Conservation (phyloP, 1,284 basidiomycete genomes). For the Cutaneotrichosporon cyanovorans region DNA sequence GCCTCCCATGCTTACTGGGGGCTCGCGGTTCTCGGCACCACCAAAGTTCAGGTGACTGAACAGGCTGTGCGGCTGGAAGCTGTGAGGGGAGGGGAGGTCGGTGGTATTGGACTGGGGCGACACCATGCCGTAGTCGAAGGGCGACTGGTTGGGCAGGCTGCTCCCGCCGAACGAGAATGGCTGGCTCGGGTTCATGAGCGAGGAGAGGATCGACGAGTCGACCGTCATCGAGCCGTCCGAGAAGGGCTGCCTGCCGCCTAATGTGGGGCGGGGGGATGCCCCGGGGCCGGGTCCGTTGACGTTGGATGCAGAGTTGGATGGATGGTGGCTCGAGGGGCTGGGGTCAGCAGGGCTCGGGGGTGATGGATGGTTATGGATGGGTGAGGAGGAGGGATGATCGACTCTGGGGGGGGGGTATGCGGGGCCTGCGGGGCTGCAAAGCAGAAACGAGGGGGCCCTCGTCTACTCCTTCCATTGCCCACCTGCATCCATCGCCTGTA, state of each 20-base stretch:
- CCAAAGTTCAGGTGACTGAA: conserved; percentile 31
- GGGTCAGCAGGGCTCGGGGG: too few relatives aligned
- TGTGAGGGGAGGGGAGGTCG: conserved; percentile 18
- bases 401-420: too few relatives aligned
- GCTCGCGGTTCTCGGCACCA: conserved; percentile 28
- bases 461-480: too few relatives aligned
- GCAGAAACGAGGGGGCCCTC: too few relatives aligned
- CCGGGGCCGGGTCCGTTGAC: too few relatives aligned
- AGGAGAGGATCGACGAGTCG: conserved; percentile 32
- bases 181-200: conserved; percentile 22
- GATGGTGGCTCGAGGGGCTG: neutral
- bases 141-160: conserved; percentile 9
- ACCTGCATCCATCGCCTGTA: too few relatives aligned
- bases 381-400: too few relatives aligned
- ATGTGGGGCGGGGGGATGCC: conserved; percentile 20
- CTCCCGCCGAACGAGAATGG: conserved; percentile 11
- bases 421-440: too few relatives aligned
- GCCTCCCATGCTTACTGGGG: conserved; percentile 18
- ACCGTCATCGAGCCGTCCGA: conserved; percentile 40
- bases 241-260: conserved; percentile 33
- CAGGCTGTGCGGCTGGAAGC: conserved; percentile 27
- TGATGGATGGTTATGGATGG: too few relatives aligned
- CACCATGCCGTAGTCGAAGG: conserved; percentile 32
- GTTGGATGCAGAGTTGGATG: neutral
- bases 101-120: conserved; percentile 21